Evolutionary conservation across 2,329 filamentous ascomycete genomes (phyloP).

Genomic region (Ascochyta pisi): DNA sequence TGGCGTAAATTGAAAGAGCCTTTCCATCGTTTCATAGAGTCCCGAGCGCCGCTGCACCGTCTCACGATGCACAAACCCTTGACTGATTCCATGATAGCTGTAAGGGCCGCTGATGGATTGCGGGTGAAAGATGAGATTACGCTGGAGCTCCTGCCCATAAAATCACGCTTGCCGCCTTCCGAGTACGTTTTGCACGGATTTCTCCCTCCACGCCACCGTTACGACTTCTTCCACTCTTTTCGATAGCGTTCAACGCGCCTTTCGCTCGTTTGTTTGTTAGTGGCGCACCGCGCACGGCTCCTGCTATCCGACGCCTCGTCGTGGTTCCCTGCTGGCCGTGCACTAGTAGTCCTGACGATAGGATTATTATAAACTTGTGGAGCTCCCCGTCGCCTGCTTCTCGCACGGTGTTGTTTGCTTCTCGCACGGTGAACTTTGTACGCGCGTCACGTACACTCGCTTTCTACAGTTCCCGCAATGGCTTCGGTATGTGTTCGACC

Average conservation of each 20-base stretch:
- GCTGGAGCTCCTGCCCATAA: slow-evolving; percentile 7
- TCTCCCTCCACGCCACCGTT: neutral
- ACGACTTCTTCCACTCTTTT: slow-evolving; percentile 6
- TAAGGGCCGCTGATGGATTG: slow-evolving; percentile 11
- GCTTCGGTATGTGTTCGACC: slow-evolving; percentile 18
- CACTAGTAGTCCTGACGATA: slow-evolving; percentile 17
- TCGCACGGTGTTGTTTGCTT: slow-evolving; percentile 7
- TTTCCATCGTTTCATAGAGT: neutral
- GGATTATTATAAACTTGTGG: slow-evolving; percentile 11
- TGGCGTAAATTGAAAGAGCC: neutral
- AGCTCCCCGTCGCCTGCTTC: neutral
- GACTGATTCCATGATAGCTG: neutral
- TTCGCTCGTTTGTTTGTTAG: slow-evolving; percentile 12
- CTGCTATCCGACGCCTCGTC: slow-evolving; percentile 7
- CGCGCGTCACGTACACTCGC: slow-evolving; percentile 6
- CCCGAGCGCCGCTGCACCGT: neutral
- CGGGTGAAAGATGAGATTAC: slow-evolving; percentile 16
- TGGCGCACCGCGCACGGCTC: slow-evolving; percentile 6
- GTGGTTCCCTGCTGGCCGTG: slow-evolving; percentile 11
- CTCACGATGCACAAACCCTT: slow-evolving; percentile 7
- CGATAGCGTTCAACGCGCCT: slow-evolving; percentile 12
- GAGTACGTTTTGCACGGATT: neutral
- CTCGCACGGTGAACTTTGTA: slow-evolving; percentile 8
- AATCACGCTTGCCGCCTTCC: slow-evolving; percentile 4
- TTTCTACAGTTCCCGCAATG: slow-evolving; percentile 11